These are phyloP conservation scores for Leccinum imitatum DNA, from an alignment of 768 basidiomycete species.

Conservation along the genomic window DNA sequence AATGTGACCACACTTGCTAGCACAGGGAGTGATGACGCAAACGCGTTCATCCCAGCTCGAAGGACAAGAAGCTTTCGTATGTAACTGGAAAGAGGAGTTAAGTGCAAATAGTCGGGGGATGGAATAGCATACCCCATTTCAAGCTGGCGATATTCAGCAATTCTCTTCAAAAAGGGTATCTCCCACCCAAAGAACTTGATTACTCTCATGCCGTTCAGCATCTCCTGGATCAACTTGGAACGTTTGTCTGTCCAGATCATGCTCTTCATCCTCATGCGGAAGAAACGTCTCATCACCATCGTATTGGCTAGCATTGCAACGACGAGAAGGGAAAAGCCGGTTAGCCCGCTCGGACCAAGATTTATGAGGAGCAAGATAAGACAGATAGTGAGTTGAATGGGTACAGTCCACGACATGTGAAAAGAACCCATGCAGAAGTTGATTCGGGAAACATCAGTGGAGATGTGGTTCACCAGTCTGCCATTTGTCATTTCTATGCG, in stretches of 20 bases:
- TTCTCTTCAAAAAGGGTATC: conserved; percentile 69
- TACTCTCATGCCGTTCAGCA: conserved; percentile 44
- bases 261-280: conserved; percentile 41
- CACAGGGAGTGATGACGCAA: conserved; percentile 70
- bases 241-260: not conserved
- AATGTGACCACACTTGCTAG: conserved; percentile 78
- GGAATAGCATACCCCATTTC: conserved; percentile 57
- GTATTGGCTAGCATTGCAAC: conserved; percentile 74
- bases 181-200: conserved; percentile 96
- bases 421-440: conserved; percentile 84
- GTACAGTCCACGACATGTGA: conserved; percentile 46
- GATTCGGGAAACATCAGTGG: conserved; percentile 87
- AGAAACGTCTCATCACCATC: conserved; percentile 64
- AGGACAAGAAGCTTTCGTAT: conserved; percentile 67
- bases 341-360: conserved; percentile 59
- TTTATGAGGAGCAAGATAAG: conserved; percentile 71
- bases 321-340: conserved; percentile 62
- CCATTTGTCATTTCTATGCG: conserved; percentile 83
- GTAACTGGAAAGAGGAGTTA: conserved; percentile 38
- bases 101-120: conserved; percentile 8
- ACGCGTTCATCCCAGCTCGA: conserved; percentile 64
- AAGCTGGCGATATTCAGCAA: conserved; percentile 64
- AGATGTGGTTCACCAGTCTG: conserved; percentile 34
- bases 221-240: not conserved
- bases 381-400: conserved; percentile 74